Evolutionary conservation across 768 basidiomycete species (phyloP).

Genomic region (Suillus americanus): DNA sequence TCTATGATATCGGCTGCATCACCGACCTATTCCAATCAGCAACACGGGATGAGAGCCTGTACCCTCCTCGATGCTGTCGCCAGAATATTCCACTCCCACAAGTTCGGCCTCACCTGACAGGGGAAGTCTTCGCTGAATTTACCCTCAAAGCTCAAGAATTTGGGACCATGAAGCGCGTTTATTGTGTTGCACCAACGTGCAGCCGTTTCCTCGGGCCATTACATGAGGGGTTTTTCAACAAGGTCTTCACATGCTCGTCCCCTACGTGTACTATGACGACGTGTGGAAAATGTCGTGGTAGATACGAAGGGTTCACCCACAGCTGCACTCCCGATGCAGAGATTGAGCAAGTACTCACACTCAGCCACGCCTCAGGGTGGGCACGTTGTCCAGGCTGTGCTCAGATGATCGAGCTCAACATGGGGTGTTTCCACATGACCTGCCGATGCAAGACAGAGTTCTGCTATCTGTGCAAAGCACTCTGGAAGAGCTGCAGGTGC

Average conservation of each 20-base stretch:
- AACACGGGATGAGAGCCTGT: slow-evolving; percentile 38
- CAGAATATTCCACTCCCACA: slow-evolving; percentile 26
- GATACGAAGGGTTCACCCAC: slow-evolving; percentile 25
- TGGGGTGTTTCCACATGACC: slow-evolving; percentile 42
- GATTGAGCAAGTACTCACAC: slow-evolving; percentile 25
- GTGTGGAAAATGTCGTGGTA: slow-evolving; percentile 26
- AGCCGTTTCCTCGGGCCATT: slow-evolving; percentile 37
- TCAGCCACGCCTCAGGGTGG: slow-evolving; percentile 32
- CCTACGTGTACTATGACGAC: slow-evolving; percentile 20
- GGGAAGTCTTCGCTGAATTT: slow-evolving; percentile 19
- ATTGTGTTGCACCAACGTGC: slow-evolving; percentile 36
- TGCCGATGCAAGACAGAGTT: slow-evolving; percentile 40
- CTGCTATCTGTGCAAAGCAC: slow-evolving; percentile 48
- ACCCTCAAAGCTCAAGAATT: slow-evolving; percentile 30
- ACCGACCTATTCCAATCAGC: slow-evolving; percentile 35
- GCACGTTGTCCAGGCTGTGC: slow-evolving; percentile 40
- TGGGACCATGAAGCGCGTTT: slow-evolving; percentile 35
- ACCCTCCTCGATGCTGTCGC: slow-evolving; percentile 41
- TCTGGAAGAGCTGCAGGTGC: slow-evolving; percentile 67
- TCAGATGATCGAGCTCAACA: slow-evolving; percentile 36
- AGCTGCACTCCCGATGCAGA: slow-evolving; percentile 24
- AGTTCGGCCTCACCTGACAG: slow-evolving; percentile 26
- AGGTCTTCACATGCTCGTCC: slow-evolving; percentile 21
- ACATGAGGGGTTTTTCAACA: slow-evolving; percentile 23
- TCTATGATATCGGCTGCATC: slow-evolving; percentile 35